Conservation (phyloP, 129 eudicot species). For the Lonicera japonica region DNA sequence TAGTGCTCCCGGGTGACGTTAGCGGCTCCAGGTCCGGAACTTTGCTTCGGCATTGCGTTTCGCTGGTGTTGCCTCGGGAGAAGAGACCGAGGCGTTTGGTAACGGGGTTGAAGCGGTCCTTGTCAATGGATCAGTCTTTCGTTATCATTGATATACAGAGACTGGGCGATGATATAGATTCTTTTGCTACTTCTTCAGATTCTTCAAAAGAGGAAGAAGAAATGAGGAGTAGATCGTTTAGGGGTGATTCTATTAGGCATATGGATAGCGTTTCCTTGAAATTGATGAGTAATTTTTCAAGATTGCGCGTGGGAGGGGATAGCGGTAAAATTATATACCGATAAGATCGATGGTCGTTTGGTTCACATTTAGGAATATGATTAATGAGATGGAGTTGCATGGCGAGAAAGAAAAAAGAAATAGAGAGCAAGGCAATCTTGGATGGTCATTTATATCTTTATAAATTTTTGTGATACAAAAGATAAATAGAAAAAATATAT, state of each 20-base stretch:
- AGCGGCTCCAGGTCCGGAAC: not conserved
- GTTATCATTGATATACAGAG: conserved; percentile 2
- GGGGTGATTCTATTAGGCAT: not conserved
- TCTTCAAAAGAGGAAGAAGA: not conserved
- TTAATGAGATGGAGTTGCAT: not conserved
- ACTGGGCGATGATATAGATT: not conserved
- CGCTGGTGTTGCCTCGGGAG: conserved; percentile 15
- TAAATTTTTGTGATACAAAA: too few relatives aligned
- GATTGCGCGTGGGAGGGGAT: conserved; percentile 11
- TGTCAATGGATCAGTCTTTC: conserved; percentile 32
- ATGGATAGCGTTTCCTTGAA: conserved; percentile 11
- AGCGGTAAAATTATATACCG: conserved; percentile 14
- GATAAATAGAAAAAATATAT: too few relatives aligned
- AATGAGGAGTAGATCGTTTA: not conserved
- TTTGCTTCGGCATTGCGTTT: conserved; percentile 8
- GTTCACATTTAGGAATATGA: not conserved
- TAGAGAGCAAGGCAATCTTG: too few relatives aligned
- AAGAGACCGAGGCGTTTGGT: not conserved
- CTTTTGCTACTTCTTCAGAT: not conserved
- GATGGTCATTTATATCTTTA: too few relatives aligned
- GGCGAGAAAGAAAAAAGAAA: too few relatives aligned
- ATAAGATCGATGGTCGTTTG: not conserved
- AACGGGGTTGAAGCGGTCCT: conserved; percentile 25
- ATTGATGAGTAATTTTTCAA: conserved; percentile 14
- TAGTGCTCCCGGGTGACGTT: not conserved